Conservation (phyloP, 441 rosid genomes). For the Aleurites moluccanus region DNA sequence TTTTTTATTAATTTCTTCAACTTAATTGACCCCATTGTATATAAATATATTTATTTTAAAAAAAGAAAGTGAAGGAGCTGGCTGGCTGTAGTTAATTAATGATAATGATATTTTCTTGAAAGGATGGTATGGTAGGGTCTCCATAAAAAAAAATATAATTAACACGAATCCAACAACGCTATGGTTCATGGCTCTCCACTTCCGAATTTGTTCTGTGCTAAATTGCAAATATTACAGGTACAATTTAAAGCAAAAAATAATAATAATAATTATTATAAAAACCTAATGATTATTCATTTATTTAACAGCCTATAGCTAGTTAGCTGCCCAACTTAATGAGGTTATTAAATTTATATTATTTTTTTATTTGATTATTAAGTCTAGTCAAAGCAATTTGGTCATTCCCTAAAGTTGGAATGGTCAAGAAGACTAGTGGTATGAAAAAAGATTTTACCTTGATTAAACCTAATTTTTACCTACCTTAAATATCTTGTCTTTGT, state of each 20-base stretch:
- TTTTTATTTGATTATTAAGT: background rate
- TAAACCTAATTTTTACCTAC: too few species aligned
- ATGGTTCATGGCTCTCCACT: slow-evolving; percentile 18
- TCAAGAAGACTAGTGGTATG: background rate
- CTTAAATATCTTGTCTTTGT: too few species aligned
- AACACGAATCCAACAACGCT: background rate
- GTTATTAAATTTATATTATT: background rate
- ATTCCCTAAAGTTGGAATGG: background rate
- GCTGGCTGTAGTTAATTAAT: background rate
- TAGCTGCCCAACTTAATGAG: slow-evolving; percentile 8
- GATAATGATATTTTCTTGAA: background rate
- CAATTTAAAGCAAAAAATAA: background rate
- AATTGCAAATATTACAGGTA: background rate
- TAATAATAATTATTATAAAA: too few species aligned
- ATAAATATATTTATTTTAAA: background rate
- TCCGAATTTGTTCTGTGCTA: background rate
- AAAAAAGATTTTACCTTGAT: background rate
- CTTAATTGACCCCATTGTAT: background rate
- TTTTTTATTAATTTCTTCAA: background rate
- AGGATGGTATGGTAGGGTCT: background rate
- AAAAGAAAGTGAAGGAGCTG: background rate
- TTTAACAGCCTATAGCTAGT: slow-evolving; percentile 15
- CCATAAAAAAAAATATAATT: background rate
- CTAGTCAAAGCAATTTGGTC: background rate
- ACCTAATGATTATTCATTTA: slow-evolving; percentile 16